Percentiles rank a stretch among this genome's conserved stretches.
These are phyloP conservation scores for Fomitiporia mediterranea DNA, from an alignment of 1,284 basidiomycete genomes.

Conservation along the genomic window DNA sequence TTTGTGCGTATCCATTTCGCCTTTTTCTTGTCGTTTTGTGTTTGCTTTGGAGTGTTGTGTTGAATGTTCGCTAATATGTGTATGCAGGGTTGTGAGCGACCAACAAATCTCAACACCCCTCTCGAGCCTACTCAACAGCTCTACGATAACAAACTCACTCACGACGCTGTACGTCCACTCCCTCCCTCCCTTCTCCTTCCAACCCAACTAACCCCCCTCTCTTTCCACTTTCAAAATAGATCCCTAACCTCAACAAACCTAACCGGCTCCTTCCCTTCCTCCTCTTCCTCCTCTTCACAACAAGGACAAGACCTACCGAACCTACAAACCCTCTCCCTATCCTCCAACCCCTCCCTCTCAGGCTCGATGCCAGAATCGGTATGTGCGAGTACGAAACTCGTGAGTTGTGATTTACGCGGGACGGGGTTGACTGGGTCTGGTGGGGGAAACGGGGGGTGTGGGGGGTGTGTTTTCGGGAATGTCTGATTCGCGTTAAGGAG, in stretches of 20 bases:
- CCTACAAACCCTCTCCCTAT: slow-evolving; percentile 30
- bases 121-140: slow-evolving; percentile 30
- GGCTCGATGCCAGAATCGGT: slow-evolving; percentile 26
- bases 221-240: background rate
- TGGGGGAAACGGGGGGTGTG: slow-evolving; percentile 17
- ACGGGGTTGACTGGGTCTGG: slow-evolving; percentile 19
- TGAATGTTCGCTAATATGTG: background rate
- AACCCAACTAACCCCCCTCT: background rate
- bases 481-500: no score
- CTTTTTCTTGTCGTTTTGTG: background rate
- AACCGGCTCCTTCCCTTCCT: slow-evolving; percentile 27
- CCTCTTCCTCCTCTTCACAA: slow-evolving; percentile 26
- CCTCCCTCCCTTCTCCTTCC: slow-evolving; percentile 27
- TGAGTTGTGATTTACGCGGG: slow-evolving; percentile 22
- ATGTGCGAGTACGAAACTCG: slow-evolving; percentile 21
- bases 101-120: slow-evolving; percentile 33
- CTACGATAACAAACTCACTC: slow-evolving; percentile 33
- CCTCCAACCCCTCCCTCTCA: slow-evolving; percentile 29
- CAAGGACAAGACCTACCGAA: no score
- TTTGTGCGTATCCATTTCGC: slow-evolving; percentile 35
- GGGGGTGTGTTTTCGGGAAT: slow-evolving; percentile 19
- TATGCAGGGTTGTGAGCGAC: slow-evolving; percentile 32
- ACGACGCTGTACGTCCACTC: slow-evolving; percentile 32
- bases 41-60: no score
- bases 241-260: slow-evolving; percentile 32